Evolutionary conservation across 2,329 filamentous ascomycete genomes (phyloP).

Genomic region (Diaporthe citrichinensis): DNA sequence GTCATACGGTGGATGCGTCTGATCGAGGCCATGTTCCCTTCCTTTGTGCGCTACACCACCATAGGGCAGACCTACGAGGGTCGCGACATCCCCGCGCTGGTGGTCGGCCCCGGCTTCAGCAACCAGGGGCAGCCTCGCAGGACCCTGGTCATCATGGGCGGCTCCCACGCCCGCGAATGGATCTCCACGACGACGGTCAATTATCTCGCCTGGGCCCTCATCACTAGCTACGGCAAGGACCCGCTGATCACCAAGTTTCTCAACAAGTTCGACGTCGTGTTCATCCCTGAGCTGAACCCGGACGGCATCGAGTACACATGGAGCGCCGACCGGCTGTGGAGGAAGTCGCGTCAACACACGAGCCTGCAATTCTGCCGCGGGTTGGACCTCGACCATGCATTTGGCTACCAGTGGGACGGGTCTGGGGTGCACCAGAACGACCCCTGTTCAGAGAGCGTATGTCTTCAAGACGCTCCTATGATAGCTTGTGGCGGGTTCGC

Average conservation of each 20-base stretch:
- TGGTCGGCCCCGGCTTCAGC: conserved; percentile 72
- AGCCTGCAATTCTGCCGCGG: conserved; percentile 86
- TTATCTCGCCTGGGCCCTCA: conserved; percentile 90
- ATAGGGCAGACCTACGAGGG: conserved; percentile 92
- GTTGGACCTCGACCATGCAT: conserved; percentile 89
- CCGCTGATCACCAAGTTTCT: conserved; percentile 81
- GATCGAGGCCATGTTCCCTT: conserved; percentile 90
- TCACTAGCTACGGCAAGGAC: conserved; percentile 84
- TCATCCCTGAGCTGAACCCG: conserved; percentile 91
- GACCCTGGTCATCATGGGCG: conserved; percentile 86
- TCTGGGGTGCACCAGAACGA: conserved; percentile 69
- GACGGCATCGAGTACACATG: conserved; percentile 97
- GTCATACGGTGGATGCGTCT: conserved; percentile 94
- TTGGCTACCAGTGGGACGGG: conserved; percentile 87
- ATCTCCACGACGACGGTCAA: conserved; percentile 93
- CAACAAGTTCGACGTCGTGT: conserved; percentile 87
- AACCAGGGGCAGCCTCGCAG: conserved; percentile 69
- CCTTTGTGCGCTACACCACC: conserved; percentile 78
- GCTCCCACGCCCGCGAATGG: conserved; percentile 96
- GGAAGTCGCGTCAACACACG: conserved; percentile 92
- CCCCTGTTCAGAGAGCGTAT: conserved; percentile 84
- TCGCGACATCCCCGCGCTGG: conserved; percentile 85
- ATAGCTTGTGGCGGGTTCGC: not conserved
- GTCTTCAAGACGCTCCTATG: not conserved
- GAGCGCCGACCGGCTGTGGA: conserved; percentile 92